Conservation (phyloP, 768 basidiomycete genomes). For the Psilocybe sp. region DNA sequence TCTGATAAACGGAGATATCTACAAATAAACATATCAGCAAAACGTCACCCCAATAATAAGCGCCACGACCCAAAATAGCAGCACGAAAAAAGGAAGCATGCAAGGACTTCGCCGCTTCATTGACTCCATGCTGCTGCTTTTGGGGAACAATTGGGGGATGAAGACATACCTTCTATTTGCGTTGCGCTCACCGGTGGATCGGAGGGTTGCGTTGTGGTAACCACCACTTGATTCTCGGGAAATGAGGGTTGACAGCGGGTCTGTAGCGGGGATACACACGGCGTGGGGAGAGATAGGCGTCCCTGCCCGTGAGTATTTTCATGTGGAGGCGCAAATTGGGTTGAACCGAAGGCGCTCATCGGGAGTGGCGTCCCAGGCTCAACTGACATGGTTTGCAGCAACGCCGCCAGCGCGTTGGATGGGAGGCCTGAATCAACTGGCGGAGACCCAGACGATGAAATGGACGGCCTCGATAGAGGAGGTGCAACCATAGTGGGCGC, state of each 20-base stretch:
- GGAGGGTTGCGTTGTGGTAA: slow-evolving; percentile 64
- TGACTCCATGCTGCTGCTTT: background rate
- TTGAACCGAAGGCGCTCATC: background rate
- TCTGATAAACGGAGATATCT: slow-evolving; percentile 79
- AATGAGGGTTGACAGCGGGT: slow-evolving; percentile 30
- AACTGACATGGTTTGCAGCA: slow-evolving; percentile 40
- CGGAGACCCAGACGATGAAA: slow-evolving; percentile 14
- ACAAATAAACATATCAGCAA: slow-evolving; percentile 6
- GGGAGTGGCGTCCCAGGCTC: slow-evolving; percentile 27
- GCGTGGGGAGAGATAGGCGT: slow-evolving; percentile 17
- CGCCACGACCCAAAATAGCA: background rate
- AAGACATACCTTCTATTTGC: slow-evolving; percentile 58
- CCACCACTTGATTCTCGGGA: slow-evolving; percentile 38
- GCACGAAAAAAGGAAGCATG: background rate
- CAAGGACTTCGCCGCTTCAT: background rate
- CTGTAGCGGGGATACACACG: slow-evolving; percentile 39
- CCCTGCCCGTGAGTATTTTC: too few relatives aligned
- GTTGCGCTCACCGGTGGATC: slow-evolving; percentile 62
- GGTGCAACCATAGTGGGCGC: slow-evolving; percentile 12
- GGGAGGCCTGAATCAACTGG: slow-evolving; percentile 12
- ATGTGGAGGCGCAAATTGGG: too few relatives aligned
- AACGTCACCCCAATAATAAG: background rate
- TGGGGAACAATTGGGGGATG: slow-evolving; percentile 5
- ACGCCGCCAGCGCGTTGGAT: slow-evolving; percentile 29
- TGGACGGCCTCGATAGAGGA: slow-evolving; percentile 1